Evolutionary conservation across 2,329 filamentous ascomycete species (phyloP).

Genomic region (Colletotrichum sansevieriae): DNA sequence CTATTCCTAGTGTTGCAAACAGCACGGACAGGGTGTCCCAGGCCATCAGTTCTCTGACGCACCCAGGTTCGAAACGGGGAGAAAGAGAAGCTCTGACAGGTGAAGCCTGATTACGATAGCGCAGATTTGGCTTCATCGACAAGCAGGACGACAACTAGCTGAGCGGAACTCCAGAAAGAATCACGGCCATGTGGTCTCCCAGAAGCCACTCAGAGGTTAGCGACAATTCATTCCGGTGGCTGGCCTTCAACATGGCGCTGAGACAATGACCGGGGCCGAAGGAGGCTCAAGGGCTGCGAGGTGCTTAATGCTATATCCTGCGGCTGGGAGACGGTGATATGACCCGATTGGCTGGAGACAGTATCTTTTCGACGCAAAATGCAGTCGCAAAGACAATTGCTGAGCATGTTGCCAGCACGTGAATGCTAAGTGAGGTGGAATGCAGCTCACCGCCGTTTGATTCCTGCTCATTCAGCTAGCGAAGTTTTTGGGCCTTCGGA

Average conservation of each 20-base stretch:
- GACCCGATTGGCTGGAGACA: slow-evolving; percentile 18
- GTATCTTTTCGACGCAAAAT: background rate
- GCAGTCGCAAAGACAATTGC: background rate
- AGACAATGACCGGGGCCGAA: background rate
- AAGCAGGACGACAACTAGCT: background rate
- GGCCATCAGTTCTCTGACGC: slow-evolving; percentile 29
- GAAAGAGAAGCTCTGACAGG: background rate
- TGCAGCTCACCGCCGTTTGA: slow-evolving; percentile 36
- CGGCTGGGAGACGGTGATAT: slow-evolving; percentile 11
- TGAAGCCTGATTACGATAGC: background rate
- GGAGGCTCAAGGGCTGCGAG: slow-evolving; percentile 3
- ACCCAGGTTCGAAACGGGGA: slow-evolving; percentile 4
- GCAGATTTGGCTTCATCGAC: background rate
- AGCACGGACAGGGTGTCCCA: slow-evolving; percentile 31
- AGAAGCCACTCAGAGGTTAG: slow-evolving; percentile 18
- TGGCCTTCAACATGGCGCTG: background rate
- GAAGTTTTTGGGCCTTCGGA: slow-evolving; percentile 3
- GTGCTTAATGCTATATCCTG: background rate
- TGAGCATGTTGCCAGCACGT: slow-evolving; percentile 7
- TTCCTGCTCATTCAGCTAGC: background rate
- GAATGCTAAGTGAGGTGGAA: background rate
- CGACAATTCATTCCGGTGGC: slow-evolving; percentile 2
- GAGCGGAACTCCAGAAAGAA: background rate
- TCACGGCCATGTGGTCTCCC: slow-evolving; percentile 7
- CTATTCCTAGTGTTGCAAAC: slow-evolving; percentile 34